Conservation (phyloP, 768 basidiomycete genomes). For the Lactifluus subvellereus region DNA sequence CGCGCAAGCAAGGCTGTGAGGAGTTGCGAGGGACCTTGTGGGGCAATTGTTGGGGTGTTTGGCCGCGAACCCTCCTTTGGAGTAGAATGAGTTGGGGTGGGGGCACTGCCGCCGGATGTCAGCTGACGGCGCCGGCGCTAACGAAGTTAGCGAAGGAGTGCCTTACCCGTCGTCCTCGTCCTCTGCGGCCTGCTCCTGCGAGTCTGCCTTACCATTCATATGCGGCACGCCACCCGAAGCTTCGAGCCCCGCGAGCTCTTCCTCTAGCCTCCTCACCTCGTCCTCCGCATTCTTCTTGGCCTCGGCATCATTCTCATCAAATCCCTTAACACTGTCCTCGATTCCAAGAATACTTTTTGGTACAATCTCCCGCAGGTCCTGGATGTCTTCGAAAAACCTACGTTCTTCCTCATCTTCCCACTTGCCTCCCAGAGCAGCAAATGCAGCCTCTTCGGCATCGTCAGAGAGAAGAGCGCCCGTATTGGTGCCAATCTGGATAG, state of each 20-base stretch:
- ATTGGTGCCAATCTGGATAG: conserved; percentile 66
- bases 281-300: conserved; percentile 53
- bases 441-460: conserved; percentile 49
- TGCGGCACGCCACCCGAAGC: conserved; percentile 30
- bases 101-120: conserved; percentile 27
- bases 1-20: conserved; percentile 86
- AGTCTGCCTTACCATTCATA: conserved; percentile 17
- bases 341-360: conserved; percentile 84
- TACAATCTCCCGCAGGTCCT: conserved; percentile 88
- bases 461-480: conserved; percentile 40
- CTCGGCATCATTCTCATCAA: conserved; percentile 43
- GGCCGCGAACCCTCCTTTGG: conserved; percentile 51
- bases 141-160: conserved; percentile 22
- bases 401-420: conserved; percentile 99
- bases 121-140: neutral
- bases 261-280: conserved; percentile 69
- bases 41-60: conserved; percentile 60
- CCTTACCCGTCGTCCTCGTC: conserved; percentile 28
- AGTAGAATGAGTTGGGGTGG: conserved; percentile 64
- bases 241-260: conserved; percentile 63
- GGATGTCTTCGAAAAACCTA: conserved; percentile 87
- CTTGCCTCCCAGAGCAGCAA: conserved; percentile 60
- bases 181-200: conserved; percentile 24
- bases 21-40: conserved; percentile 90
- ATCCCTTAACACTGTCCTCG: conserved; percentile 34